Conservation (phyloP, 768 basidiomycete genomes). For the Boletus edulis region DNA sequence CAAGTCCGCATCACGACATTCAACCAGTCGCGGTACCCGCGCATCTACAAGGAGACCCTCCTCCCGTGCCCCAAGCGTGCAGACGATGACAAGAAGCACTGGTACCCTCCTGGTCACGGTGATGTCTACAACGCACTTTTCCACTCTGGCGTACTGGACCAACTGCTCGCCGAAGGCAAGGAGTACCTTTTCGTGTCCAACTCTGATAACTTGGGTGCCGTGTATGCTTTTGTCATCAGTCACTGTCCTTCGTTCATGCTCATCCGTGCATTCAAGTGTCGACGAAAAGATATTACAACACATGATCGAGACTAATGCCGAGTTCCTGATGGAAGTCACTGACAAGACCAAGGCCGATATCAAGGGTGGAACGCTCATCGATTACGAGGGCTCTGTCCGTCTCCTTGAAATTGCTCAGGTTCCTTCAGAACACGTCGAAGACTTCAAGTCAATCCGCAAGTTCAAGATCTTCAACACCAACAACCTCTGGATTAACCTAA, state of each 20-base stretch:
- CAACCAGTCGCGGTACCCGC: constrained; percentile 74
- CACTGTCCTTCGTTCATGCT: background rate
- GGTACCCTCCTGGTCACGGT: constrained; percentile 80
- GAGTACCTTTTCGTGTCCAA: constrained; percentile 80
- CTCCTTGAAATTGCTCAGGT: constrained; percentile 79
- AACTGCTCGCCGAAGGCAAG: constrained; percentile 67
- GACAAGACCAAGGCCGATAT: constrained; percentile 84
- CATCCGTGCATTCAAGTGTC: constrained; percentile 39
- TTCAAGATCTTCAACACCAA: constrained; percentile 84
- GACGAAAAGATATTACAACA: constrained; percentile 65
- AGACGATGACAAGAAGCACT: constrained; percentile 61
- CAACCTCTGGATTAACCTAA: constrained; percentile 58
- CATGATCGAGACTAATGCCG: constrained; percentile 62
- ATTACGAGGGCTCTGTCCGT: constrained; percentile 64
- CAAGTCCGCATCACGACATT: constrained; percentile 70
- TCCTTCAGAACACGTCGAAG: constrained; percentile 67
- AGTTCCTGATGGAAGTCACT: constrained; percentile 76
- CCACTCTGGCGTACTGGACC: constrained; percentile 73
- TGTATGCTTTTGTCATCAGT: constrained; percentile 33
- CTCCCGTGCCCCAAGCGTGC: constrained; percentile 59
- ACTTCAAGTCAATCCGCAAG: constrained; percentile 72
- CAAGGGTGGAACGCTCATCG: constrained; percentile 70
- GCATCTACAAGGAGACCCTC: constrained; percentile 67
- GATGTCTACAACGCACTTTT: constrained; percentile 69
- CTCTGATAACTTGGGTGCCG: constrained; percentile 73